Conservation (phyloP, 345 rosid genomes). For the Salix viminalis region DNA sequence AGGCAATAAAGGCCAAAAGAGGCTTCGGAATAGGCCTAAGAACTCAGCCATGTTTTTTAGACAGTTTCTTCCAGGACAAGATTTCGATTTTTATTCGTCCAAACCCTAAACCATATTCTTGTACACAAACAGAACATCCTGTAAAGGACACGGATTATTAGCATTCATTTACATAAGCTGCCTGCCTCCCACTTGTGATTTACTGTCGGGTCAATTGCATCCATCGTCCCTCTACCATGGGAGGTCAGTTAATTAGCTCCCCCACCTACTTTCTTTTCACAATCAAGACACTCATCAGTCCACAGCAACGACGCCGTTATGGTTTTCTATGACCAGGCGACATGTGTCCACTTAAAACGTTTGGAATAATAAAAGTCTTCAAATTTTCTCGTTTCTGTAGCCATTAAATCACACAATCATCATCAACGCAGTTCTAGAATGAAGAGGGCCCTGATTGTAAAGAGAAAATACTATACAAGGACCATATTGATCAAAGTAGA, state of each 20-base stretch:
- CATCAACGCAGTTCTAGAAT: background rate
- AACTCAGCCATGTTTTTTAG: background rate
- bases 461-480: background rate
- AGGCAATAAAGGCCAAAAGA: background rate
- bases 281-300: too few species aligned
- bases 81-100: background rate
- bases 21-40: background rate
- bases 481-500: background rate
- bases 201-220: background rate
- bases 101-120: background rate
- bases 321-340: background rate
- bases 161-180: background rate
- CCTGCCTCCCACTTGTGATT: background rate
- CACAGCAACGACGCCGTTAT: too few species aligned
- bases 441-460: background rate
- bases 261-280: background rate
- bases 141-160: too few species aligned
- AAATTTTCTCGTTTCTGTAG: background rate
- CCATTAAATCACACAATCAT: background rate
- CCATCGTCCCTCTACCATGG: too few species aligned
- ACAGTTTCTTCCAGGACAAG: background rate
- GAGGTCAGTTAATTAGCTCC: background rate
- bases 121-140: background rate
- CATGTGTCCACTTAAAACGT: background rate
- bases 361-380: background rate